Conservation (phyloP, 495 filamentous ascomycete genomes). For the Terfezia boudieri region DNA sequence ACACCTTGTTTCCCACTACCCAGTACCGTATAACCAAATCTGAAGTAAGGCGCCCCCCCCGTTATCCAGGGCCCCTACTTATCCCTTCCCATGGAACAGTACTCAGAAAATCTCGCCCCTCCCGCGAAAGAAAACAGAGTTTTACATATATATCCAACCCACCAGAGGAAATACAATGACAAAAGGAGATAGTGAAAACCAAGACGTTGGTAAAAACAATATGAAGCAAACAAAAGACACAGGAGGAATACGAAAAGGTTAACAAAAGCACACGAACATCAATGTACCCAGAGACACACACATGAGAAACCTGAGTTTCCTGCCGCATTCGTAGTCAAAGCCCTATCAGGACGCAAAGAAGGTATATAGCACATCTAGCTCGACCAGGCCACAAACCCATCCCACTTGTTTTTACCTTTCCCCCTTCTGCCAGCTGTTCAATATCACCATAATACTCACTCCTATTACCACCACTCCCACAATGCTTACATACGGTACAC, state of each 20-base stretch:
- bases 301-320: no score
- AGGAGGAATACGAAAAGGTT: conserved; percentile 15
- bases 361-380: not conserved
- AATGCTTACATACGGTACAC: conserved; percentile 63
- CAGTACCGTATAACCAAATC: no score
- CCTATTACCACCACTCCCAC: conserved; percentile 75
- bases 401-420: not conserved
- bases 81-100: no score
- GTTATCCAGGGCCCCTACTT: no score
- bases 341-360: not conserved
- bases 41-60: no score
- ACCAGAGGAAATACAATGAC: not conserved
- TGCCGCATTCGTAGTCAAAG: no score
- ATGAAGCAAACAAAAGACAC: conserved; percentile 11
- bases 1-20: not conserved
- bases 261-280: not conserved
- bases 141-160: not conserved
- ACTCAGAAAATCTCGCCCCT: not conserved
- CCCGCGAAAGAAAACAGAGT: not conserved
- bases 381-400: not conserved
- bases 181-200: not conserved
- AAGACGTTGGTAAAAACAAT: not conserved
- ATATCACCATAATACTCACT: conserved; percentile 77
- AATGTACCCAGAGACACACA: no score
- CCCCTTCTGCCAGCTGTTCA: conserved; percentile 56